Evolutionary conservation across 805 yeast genomes (phyloP), one percentile per base, ranked within the genome.

Genomic region (Cyberlindnera mrakii): DNA sequence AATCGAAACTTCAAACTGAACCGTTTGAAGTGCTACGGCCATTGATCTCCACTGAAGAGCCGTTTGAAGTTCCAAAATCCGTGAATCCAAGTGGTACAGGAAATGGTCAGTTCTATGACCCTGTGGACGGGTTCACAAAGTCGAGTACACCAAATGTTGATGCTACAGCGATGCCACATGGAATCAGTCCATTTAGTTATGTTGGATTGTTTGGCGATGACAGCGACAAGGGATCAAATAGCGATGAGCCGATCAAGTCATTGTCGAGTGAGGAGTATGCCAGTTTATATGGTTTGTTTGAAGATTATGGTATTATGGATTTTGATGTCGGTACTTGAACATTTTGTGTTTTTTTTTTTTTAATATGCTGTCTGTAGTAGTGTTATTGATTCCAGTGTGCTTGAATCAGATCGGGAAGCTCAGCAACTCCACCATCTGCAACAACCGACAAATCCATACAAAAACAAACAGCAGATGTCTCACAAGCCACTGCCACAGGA

Each of bases 231-330:
- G 35, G 18, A 17, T 17, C 17, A 19, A 16, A 16, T 15, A 33
- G 23, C 11, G 27, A 23, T 7, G 9, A 19, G 11, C 19, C 37
- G 13, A 15, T 13, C 14, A 23, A 18, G n/a, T 15, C 45, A 5
- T 33, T 55, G 14, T 42, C 59, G 4, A 42, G 47, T 32, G 58
- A 55, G 27, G 59, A 57, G 20, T 55, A 52, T 30, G 51, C 55
- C 8, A 47, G 51, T 34, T 33, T 57, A 17, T 57, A 48, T 37
- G 56, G 56, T 6, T 33, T 57, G 19, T 55, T 57, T 44, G 59
- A 56, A 20, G 59, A 54, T 35, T 56, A 51, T 32, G 49, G 37
- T 30, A 18, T 43, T 27, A 19, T 46, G 37, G 32, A 27, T 18
- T 32, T 41, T 11, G 47, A 41, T 3, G 32, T 30, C 36, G 23